Percentiles rank a stretch among this genome's conserved stretches.
phyloP scores from a whole-genome alignment of 2,329 filamentous ascomycete species.

The Botrytis squamosa region DNA sequence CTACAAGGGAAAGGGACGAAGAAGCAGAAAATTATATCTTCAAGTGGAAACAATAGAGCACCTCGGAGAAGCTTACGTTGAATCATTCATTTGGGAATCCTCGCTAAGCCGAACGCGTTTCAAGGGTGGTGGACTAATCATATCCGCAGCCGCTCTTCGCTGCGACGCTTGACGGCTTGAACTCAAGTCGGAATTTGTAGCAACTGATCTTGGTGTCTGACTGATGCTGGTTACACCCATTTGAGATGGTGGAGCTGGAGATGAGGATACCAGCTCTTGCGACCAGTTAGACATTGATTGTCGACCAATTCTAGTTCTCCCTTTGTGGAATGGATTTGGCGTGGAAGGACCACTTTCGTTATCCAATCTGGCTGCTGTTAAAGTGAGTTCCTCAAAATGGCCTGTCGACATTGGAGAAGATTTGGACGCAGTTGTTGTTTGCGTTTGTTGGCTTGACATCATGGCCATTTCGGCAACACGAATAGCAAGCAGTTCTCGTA shows the following conservation, averaged over 20 bases:
- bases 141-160: constrained; percentile 28
- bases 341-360: neutral
- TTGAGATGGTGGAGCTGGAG: neutral
- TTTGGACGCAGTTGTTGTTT: neutral
- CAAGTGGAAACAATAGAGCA: neutral
- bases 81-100: neutral
- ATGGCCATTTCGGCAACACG: neutral
- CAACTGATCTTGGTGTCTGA: neutral
- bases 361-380: neutral
- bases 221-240: neutral
- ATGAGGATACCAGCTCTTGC: neutral
- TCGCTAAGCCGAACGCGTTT: constrained; percentile 28
- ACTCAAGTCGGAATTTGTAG: constrained; percentile 15
- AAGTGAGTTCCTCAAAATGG: neutral
- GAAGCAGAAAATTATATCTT: no score
- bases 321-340: neutral
- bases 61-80: neutral
- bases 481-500: constrained; percentile 43
- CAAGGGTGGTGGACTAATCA: constrained; percentile 18
- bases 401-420: neutral
- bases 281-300: neutral
- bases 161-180: constrained; percentile 26
- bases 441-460: constrained; percentile 11
- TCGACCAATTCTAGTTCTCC: neutral
- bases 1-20: neutral